Percentiles rank a stretch among this genome's conserved stretches.
Conservation (phyloP, 1,139 yeast species). For the Debaryomyces psychrophilus region DNA sequence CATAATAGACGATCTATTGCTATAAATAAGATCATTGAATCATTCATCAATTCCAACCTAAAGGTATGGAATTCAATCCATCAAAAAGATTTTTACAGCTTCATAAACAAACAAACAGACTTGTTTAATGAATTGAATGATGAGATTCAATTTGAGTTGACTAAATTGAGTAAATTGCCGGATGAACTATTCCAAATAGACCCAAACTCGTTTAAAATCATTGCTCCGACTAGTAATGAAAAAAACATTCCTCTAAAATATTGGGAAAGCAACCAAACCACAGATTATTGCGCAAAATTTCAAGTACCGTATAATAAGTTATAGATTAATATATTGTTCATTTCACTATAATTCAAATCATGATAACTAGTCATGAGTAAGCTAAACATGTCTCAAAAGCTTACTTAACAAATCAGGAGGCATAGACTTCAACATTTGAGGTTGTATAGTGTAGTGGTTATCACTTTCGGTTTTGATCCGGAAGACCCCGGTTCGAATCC, state of each 20-base stretch:
- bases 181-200: constrained; percentile 20
- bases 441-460: constrained; percentile 47
- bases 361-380: too few species aligned
- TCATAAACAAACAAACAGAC: constrained; percentile 14
- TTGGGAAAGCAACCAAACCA: constrained; percentile 45
- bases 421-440: constrained; percentile 13
- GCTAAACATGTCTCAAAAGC: too few species aligned
- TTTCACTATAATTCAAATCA: too few species aligned
- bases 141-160: constrained; percentile 26
- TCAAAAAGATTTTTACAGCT: constrained; percentile 6
- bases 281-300: constrained; percentile 32
- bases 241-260: constrained; percentile 26
- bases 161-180: constrained; percentile 16
- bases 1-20: constrained; percentile 53
- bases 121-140: constrained; percentile 25
- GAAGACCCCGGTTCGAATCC: constrained; percentile 95
- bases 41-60: constrained; percentile 16
- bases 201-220: constrained; percentile 29
- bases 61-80: constrained; percentile 15
- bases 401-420: too few species aligned
- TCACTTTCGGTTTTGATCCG: constrained; percentile 66
- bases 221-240: constrained; percentile 33
- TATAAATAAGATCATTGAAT: constrained; percentile 48
- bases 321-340: not conserved
- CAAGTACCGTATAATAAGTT: constrained; percentile 14